Percentiles rank a stretch among this genome's conserved stretches.
Evolutionary conservation across 192 early-diverging fungal genomes (phyloP).

Genomic region (Gryganskiella cystojenkinii): DNA sequence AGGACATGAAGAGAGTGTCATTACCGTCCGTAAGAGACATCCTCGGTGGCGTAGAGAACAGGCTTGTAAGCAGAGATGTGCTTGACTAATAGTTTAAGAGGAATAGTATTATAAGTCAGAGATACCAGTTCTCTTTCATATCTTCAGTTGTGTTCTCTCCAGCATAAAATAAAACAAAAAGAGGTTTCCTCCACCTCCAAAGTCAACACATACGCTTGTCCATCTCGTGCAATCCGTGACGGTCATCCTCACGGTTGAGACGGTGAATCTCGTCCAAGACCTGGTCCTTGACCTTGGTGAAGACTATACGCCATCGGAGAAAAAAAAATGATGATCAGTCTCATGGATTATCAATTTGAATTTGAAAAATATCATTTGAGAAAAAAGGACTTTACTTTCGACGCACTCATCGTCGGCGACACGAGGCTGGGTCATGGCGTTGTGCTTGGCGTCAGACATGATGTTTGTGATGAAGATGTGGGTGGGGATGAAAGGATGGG

Average conservation of each 20-base stretch:
- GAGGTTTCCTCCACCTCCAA: too few species aligned
- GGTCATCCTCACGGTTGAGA: constrained; percentile 35
- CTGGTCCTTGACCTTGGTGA: constrained; percentile 49
- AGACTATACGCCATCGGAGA: constrained; percentile 36
- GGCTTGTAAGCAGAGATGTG: constrained; percentile 59
- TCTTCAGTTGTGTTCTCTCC: background rate
- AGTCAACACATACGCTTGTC: constrained; percentile 51
- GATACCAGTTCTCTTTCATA: background rate
- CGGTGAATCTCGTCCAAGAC: constrained; percentile 56
- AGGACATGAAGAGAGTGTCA: background rate
- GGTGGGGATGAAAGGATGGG: background rate
- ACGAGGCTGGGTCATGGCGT: constrained; percentile 54
- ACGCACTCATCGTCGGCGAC: constrained; percentile 54
- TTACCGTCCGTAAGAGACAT: constrained; percentile 62
- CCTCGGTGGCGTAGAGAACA: constrained; percentile 59
- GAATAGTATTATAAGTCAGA: background rate
- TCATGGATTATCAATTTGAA: background rate
- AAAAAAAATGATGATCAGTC: background rate
- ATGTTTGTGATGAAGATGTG: background rate
- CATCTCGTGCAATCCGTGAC: constrained; percentile 59
- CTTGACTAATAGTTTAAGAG: constrained; percentile 13
- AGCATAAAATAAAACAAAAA: too few species aligned
- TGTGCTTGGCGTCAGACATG: constrained; percentile 61
- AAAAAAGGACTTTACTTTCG: constrained; percentile 17
- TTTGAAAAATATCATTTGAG: background rate